Base-by-base conservation (phyloP, 2,329 filamentous ascomycete species). In the Nigrospora sphaerica region DNA sequence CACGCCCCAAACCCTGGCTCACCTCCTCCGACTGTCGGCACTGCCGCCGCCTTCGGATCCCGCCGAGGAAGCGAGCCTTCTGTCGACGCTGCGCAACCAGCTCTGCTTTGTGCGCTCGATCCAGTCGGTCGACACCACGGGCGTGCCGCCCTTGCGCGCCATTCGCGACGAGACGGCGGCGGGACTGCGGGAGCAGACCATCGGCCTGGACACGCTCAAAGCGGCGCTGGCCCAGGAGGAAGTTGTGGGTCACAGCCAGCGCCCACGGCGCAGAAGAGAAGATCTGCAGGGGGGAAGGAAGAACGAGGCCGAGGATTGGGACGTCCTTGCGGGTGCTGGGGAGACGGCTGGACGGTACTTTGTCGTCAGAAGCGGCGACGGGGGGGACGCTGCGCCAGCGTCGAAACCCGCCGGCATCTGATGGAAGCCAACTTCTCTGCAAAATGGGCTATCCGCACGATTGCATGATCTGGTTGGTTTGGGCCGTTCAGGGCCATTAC, bases 41-140 rank as follows among this genome's bases (percentile, higher is more conserved):
- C 83, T 98, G 0, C 90, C 92, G 0, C 75, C 76, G 1, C 90
- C 92, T 0, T 67, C 73, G 16, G 73, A 73, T 2, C 53, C 70
- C 2, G 72, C 72, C 44, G 83, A 90, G 56, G 85, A 95, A 62
- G 58, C 70, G 0, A 67, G 73, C 23, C 88, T 95, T 80, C 75
- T 95, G 4, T 62, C 76, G 18, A 91, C 85, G 1, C 75, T 98
- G 2, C 77, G 83, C 44, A 81, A 86, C 32, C 93, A 98, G 62
- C 78, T 98, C 0, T 85, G 86, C 58, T 98, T 98, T 60, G 90
- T 97, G n/a, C 83, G 80, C 50, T 81, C 89, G 51, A 83, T 97
- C 17, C 91, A 95, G 60, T 71, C 75, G 39, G 84, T 95, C 42
- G 78, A 95, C 62, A 91, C 88, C 0, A 67, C 73, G 0, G 81